Evolutionary conservation across 2,329 filamentous ascomycete genomes (phyloP), one percentile per base, ranked within the genome.

Genomic region (Aspergillus niger): DNA sequence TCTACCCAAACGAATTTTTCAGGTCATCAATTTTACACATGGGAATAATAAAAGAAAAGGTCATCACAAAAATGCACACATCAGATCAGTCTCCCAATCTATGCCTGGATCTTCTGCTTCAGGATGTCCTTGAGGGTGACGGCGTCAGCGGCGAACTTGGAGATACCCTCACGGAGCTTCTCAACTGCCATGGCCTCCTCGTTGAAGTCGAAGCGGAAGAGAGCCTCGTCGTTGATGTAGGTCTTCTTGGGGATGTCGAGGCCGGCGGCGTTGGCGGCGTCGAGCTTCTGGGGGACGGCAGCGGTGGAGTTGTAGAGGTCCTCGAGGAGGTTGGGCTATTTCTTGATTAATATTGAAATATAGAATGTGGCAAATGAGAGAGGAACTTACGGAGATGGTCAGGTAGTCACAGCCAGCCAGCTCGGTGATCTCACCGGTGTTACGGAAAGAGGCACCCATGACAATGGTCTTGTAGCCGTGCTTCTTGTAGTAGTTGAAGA

Each of bases 401-500:
- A 99, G 85, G 86, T 99, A 99, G 82, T 99, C 95, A 79, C 93
- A 97, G 76, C 95, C 95, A 77, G 94, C 94, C 65, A 99, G 88
- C 86, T 99, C 95, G 51, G 92, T 98, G 81, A 99, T 96, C 85
- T 99, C 95, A 75, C 95, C 95, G 66, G 83, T 83, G 85, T 90
- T 98, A 79, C 95, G 89, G 92, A 99, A 99, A 43, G 93, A 97
- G 70, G 95, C 95, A 76, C 95, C 95, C 95, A 99, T 99, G 82
- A 99, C 95, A 73, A 98, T 97, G 80, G 95, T 99, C 74, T 96
- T 97, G 89, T 99, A 97, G 80, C 91, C 92, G 80, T 84, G 91
- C 87, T 98, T 98, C 91, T 99, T 99, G 90, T 99, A 99, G 91
- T 99, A 99, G 88, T 99, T 95, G 89, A 90, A 99, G 84, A 99